These are phyloP conservation scores for Penicillium glabrum DNA, from an alignment of 2,329 filamentous ascomycete genomes.

Conservation along the genomic window DNA sequence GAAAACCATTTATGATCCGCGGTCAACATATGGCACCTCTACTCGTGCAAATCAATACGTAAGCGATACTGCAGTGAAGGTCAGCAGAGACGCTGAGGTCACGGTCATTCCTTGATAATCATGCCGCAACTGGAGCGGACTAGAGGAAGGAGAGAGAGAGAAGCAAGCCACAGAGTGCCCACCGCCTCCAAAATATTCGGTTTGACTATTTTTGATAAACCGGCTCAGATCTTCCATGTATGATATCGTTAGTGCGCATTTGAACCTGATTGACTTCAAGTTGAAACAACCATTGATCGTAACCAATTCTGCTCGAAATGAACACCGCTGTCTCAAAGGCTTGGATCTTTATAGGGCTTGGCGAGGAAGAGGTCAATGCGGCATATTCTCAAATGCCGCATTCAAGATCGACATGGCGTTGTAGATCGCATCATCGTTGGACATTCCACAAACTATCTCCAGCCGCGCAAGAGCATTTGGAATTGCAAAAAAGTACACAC, in stretches of 20 bases:
- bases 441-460: slow-evolving; percentile 1
- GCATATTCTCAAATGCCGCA: not conserved
- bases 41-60: not conserved
- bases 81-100: not conserved
- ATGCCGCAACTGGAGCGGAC: not conserved
- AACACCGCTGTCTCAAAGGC: not conserved
- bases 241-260: not conserved
- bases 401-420: not conserved
- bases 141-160: not conserved
- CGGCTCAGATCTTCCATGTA: not conserved
- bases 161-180: not conserved
- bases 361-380: not conserved
- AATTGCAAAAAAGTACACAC: not conserved
- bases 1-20: no score
- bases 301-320: not conserved
- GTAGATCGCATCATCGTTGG: not conserved
- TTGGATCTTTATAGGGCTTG: not conserved
- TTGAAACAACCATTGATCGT: not conserved
- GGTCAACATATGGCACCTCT: not conserved
- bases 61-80: not conserved
- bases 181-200: not conserved
- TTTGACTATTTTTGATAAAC: not conserved
- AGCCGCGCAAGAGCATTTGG: not conserved
- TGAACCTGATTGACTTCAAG: not conserved
- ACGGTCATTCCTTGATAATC: not conserved